Evolutionary conservation across 805 yeast genomes (phyloP), one percentile per base, ranked within the genome.

Genomic region (Spathaspora arborariae): DNA sequence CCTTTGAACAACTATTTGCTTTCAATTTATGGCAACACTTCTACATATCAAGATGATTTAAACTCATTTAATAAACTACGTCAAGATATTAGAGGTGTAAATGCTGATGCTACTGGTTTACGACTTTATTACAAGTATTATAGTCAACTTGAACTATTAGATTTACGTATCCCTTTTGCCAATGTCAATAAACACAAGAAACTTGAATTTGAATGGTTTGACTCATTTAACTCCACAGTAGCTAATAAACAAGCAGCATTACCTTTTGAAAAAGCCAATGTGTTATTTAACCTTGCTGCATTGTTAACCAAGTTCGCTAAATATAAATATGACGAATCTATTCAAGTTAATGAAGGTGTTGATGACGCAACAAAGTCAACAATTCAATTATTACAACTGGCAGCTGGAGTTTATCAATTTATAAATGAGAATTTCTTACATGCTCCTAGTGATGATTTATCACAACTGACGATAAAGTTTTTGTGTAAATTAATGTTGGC

Each of bases 201-300:
- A 47, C 60, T 85, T 9, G 75, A 77, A 45, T 92, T 91, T 62
- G 74, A 80, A 0, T 92, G 98, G 98, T 67, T 68, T 53, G 96
- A 91, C 59, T 84, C 94, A 4, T 87, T 82, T 57, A 67, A 68
- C 6, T 56, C 63, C 5, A 49, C 66, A 0, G 65, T 71, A 1
- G 65, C 74, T 11, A 76, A 76, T 49, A 72, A 85, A n/a, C 97
- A 91, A 60, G 79, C 78, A 56, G 84, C 96, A 0, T 57, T 88
- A 39, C 89, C 96, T 0, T 90, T 88, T 59, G 99, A 92, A 58
- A 92, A 92, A 66, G 96, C 97, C 0, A 79, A 86, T 20, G 69
- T 85, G 2, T 71, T 94, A 45, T 92, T 84, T 74, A 91, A 91
- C 58, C 65, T 91, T 44, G 97, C 82, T 1, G 75, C 88, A 0